These are phyloP conservation scores for Pulicaria dysenterica DNA, from an alignment of 129 eudicot genomes.

Conservation along the genomic window DNA sequence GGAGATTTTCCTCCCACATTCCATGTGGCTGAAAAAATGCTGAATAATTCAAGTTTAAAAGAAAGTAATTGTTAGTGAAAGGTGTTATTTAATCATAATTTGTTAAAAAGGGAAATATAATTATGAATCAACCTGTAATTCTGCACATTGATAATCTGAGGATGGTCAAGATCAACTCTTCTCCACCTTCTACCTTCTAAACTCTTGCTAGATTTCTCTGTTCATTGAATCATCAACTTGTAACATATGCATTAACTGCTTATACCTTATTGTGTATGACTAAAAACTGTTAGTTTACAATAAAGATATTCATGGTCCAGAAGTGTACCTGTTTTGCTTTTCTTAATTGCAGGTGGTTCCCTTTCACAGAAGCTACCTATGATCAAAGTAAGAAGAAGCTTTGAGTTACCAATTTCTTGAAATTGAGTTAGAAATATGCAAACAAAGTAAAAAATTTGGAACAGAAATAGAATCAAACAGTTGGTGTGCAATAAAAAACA, in stretches of 20 bases:
- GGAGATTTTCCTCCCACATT: slow-evolving; percentile 96
- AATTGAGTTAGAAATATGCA: neutral
- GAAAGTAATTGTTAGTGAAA: neutral
- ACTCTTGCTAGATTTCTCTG: slow-evolving; percentile 65
- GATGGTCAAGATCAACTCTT: slow-evolving; percentile 78
- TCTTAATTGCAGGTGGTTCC: slow-evolving; percentile 77
- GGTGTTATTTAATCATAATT: neutral
- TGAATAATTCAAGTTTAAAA: slow-evolving; percentile 35
- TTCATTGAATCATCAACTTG: too few species aligned
- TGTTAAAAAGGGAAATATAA: neutral
- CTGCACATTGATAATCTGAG: slow-evolving; percentile 83
- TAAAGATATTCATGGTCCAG: neutral
- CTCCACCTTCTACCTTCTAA: slow-evolving; percentile 51
- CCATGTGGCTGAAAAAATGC: slow-evolving; percentile 92
- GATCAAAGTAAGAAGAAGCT: neutral
- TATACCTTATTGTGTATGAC: too few species aligned
- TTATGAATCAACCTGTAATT: slow-evolving; percentile 64
- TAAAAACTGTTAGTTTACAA: too few species aligned
- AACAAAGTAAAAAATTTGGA: neutral
- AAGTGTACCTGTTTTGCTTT: slow-evolving; percentile 49
- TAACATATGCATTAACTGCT: too few species aligned
- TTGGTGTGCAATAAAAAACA: slow-evolving; percentile 14
- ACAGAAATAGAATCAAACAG: slow-evolving; percentile 5
- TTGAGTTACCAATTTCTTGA: slow-evolving; percentile 11
- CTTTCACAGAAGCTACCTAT: slow-evolving; percentile 73